These are phyloP conservation scores for Hanseniaspora mollemarum DNA, from an alignment of 805 yeast genomes.

Conservation along the genomic window DNA sequence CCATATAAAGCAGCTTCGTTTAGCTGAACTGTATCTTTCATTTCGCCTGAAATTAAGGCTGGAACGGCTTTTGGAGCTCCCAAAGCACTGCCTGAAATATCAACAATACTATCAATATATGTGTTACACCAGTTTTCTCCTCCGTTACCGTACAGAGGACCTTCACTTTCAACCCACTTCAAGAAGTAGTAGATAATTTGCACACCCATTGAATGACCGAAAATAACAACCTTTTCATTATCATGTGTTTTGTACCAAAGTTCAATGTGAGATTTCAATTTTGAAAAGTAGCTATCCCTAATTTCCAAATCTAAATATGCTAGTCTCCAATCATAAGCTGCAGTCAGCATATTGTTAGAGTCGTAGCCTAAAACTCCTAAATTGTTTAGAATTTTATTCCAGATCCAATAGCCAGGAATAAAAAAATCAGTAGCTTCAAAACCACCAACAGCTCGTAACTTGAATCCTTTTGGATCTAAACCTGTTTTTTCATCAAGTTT, in stretches of 20 bases:
- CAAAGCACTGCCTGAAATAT: slow-evolving; percentile 77
- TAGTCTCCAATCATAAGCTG: slow-evolving; percentile 93
- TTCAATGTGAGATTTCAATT: slow-evolving; percentile 65
- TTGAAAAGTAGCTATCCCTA: slow-evolving; percentile 76
- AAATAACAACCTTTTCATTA: slow-evolving; percentile 59
- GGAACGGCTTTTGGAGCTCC: slow-evolving; percentile 94
- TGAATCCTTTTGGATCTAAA: slow-evolving; percentile 74
- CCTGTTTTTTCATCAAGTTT: slow-evolving; percentile 87
- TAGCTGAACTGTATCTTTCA: slow-evolving; percentile 93
- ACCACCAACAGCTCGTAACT: slow-evolving; percentile 84
- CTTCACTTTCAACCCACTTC: slow-evolving; percentile 93
- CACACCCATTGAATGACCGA: slow-evolving; percentile 95
- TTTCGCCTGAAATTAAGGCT: slow-evolving; percentile 90
- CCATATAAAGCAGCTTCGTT: slow-evolving; percentile 90
- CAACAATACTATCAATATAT: slow-evolving; percentile 67
- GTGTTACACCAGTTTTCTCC: slow-evolving; percentile 81
- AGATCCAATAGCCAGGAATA: slow-evolving; percentile 96
- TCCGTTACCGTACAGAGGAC: slow-evolving; percentile 76
- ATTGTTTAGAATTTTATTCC: slow-evolving; percentile 93
- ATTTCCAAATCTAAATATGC: slow-evolving; percentile 78
- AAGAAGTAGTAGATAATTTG: slow-evolving; percentile 79
- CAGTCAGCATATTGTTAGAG: slow-evolving; percentile 79
- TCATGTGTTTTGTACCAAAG: slow-evolving; percentile 34
- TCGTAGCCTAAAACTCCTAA: slow-evolving; percentile 90
- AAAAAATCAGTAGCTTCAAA: slow-evolving; percentile 95